phyloP scores from a whole-genome alignment of 2,329 filamentous ascomycete genomes.

The Helotiales sp. region DNA sequence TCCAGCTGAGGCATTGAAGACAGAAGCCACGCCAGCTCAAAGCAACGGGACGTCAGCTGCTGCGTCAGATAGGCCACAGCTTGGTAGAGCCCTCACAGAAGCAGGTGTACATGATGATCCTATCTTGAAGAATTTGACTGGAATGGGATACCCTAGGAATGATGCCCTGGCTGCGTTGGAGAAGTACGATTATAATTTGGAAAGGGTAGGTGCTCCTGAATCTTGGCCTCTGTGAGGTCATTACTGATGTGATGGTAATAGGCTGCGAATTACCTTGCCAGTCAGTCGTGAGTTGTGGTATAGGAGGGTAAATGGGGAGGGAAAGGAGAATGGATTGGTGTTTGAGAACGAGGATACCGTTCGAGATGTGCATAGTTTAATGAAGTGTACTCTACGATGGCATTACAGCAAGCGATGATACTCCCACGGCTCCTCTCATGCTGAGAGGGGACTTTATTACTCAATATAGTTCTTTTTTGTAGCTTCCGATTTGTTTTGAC shows the following conservation, averaged over 20 bases:
- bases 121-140: conserved; percentile 83
- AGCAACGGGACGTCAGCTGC: conserved; percentile 19
- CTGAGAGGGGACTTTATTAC: no score
- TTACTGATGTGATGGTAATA: conserved; percentile 20
- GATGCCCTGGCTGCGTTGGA: conserved; percentile 80
- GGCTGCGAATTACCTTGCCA: conserved; percentile 38
- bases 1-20: conserved; percentile 27
- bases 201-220: conserved; percentile 66
- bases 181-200: conserved; percentile 94
- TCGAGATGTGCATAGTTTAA: conserved; percentile 24
- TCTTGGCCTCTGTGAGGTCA: not conserved
- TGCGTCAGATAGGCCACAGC: conserved; percentile 38
- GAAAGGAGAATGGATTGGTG: not conserved
- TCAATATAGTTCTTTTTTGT: no score
- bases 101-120: conserved; percentile 85
- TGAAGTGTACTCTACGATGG: conserved; percentile 7
- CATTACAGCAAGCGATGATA: conserved; percentile 9
- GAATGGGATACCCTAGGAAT: conserved; percentile 80
- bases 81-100: conserved; percentile 70
- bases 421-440: no score
- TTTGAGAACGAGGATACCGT: conserved; percentile 2
- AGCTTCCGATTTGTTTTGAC: no score
- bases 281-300: conserved; percentile 27
- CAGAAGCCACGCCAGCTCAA: conserved; percentile 1
- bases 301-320: not conserved